phyloP scores from a whole-genome alignment of 768 basidiomycete species.

The Steccherinum ochraceum region DNA sequence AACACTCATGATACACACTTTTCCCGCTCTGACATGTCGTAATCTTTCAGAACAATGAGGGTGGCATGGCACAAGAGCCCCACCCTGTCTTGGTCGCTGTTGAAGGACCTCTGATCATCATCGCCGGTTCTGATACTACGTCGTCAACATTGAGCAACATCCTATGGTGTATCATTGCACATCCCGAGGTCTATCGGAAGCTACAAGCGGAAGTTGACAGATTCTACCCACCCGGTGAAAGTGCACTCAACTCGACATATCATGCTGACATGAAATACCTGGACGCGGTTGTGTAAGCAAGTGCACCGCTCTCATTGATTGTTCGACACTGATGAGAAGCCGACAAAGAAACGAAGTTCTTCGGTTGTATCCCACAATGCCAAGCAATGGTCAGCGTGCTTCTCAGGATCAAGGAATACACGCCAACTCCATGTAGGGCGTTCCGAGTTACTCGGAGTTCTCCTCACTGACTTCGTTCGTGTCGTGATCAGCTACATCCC shows the following conservation, averaged over 20 bases:
- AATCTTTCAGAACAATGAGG: background rate
- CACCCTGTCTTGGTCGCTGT: conserved; percentile 26
- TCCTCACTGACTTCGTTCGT: background rate
- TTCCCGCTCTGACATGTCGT: background rate
- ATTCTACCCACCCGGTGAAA: conserved; percentile 14
- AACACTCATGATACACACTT: background rate
- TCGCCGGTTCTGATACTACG: conserved; percentile 11
- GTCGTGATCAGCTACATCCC: conserved; percentile 6
- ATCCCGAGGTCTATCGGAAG: conserved; percentile 12
- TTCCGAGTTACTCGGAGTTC: conserved; percentile 1
- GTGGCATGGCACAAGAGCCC: background rate
- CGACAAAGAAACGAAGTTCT: conserved; percentile 7
- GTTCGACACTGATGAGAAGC: too few relatives aligned
- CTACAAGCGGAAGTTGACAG: conserved; percentile 21
- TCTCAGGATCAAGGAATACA: too few relatives aligned
- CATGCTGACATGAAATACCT: conserved; percentile 7
- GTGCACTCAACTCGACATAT: conserved; percentile 5
- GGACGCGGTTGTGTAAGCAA: conserved; percentile 10
- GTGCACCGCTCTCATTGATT: background rate
- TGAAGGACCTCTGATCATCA: conserved; percentile 25
- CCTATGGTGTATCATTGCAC: conserved; percentile 18
- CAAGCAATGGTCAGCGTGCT: conserved; percentile 5
- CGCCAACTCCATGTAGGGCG: conserved; percentile 1
- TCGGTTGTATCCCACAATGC: conserved; percentile 4
- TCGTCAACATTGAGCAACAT: conserved; percentile 17